These are phyloP conservation scores for Rhizopogon roseolus DNA, from an alignment of 768 basidiomycete species.

Conservation along the genomic window DNA sequence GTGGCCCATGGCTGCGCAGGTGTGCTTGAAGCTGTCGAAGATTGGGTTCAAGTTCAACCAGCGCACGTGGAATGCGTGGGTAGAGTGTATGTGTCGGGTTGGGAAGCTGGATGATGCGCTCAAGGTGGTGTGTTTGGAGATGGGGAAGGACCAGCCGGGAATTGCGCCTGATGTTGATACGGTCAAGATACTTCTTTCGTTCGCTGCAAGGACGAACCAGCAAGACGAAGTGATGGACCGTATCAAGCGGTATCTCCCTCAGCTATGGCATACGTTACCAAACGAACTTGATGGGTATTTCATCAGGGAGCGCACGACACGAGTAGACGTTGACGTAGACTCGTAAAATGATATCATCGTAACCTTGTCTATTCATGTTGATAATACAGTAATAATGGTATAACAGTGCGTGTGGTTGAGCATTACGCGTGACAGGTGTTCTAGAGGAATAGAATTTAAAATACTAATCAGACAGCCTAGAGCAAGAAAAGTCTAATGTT, in stretches of 20 bases:
- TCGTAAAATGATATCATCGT: conserved; percentile 5
- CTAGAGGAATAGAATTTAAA: conserved; percentile 44
- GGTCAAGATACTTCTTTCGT: conserved; percentile 49
- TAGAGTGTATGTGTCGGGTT: conserved; percentile 82
- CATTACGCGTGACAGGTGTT: conserved; percentile 38
- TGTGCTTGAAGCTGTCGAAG: conserved; percentile 47
- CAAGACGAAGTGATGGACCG: conserved; percentile 42
- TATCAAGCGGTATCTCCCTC: conserved; percentile 37
- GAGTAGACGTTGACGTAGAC: background rate
- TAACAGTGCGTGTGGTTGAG: conserved; percentile 61
- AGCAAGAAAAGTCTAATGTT: conserved; percentile 16
- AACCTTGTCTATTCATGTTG: conserved; percentile 11
- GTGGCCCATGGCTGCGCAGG: conserved; percentile 44
- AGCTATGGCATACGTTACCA: conserved; percentile 27
- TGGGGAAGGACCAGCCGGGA: conserved; percentile 43
- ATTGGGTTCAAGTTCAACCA: conserved; percentile 50
- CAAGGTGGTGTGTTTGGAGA: conserved; percentile 57
- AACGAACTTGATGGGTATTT: conserved; percentile 13
- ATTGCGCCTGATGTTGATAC: conserved; percentile 46
- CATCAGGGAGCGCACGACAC: conserved; percentile 6
- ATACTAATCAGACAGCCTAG: conserved; percentile 19
- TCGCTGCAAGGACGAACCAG: conserved; percentile 40
- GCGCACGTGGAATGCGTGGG: conserved; percentile 75
- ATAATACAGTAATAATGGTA: conserved; percentile 22
- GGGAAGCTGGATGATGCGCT: conserved; percentile 64